phyloP scores from a whole-genome alignment of 768 basidiomycete genomes.

The Collybia nuda region DNA sequence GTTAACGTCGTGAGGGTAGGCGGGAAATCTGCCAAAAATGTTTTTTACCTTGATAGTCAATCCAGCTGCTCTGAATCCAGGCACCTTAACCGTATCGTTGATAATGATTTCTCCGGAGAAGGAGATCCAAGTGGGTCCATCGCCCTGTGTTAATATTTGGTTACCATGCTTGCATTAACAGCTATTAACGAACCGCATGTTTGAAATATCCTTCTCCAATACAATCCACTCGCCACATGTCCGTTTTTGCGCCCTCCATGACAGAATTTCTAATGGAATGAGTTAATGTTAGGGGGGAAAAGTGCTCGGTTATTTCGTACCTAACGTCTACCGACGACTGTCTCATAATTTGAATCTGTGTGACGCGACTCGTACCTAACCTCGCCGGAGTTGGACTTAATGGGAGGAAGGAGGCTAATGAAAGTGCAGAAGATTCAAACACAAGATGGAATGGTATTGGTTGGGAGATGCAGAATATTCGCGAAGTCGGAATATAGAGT shows the following conservation, averaged over 20 bases:
- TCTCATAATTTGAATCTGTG: slow-evolving; percentile 61
- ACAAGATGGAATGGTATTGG: slow-evolving; percentile 69
- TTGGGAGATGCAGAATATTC: slow-evolving; percentile 56
- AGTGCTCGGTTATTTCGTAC: slow-evolving; percentile 21
- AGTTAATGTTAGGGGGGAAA: background rate
- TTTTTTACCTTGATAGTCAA: slow-evolving; percentile 57
- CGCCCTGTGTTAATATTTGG: slow-evolving; percentile 41
- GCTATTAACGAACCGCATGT: slow-evolving; percentile 43
- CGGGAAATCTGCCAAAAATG: background rate
- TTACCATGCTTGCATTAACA: background rate
- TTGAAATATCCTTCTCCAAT: slow-evolving; percentile 66
- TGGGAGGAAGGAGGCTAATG: slow-evolving; percentile 62
- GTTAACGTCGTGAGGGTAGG: background rate
- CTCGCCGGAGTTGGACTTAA: slow-evolving; percentile 46
- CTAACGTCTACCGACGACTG: slow-evolving; percentile 70
- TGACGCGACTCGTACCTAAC: slow-evolving; percentile 32
- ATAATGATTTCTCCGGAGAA: slow-evolving; percentile 66
- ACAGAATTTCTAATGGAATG: slow-evolving; percentile 39
- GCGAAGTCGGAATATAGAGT: slow-evolving; percentile 56
- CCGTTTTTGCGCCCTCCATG: slow-evolving; percentile 55
- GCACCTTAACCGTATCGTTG: slow-evolving; percentile 42
- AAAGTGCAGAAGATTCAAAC: slow-evolving; percentile 53
- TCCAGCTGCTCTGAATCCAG: slow-evolving; percentile 68
- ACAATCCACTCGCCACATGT: slow-evolving; percentile 67
- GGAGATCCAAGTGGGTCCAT: slow-evolving; percentile 59